Base-by-base conservation (phyloP, 192 early-diverging fungal genomes). In the Backusella circina region DNA sequence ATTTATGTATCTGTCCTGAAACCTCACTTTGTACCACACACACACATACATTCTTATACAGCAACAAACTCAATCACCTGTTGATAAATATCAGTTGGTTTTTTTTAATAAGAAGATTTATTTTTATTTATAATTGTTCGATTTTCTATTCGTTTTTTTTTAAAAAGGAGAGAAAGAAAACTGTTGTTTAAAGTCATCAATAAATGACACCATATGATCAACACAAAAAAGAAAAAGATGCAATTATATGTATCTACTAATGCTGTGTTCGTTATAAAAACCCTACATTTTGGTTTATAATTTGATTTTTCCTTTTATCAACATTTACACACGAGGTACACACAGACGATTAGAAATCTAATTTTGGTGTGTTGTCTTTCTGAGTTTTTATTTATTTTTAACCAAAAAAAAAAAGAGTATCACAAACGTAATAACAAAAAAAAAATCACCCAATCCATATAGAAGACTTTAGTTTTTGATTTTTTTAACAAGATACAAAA, bases 321-420 rank as follows among this genome's bases (percentile, higher is more conserved):
- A 61, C 44, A 5, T 47, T 47, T 61, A 61, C 54, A 61, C 54
- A 61, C 54, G 54, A 61, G 54, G 54, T 61, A 61, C 54, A 61
- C 54, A 61, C 54, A 61, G 54, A 61, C 54, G n/a, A 61, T 61
- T 23, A 61, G 54, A 61, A 61, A 12, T 61, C 54, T 61, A 61
- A 61, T 26, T 61, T 26, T 61, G 54, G 54, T 28, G 5, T 28
- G 51, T 54, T 54, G 51, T 61, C 23, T 61, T 61, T 61, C 54
- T 61, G 54, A 61, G 54, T 61, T 61, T 28, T 61, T 23, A 54
- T 54, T 41, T 41, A 41, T 47, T 47, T 47, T 47, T 47, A 47
- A 47, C 44, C 44, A 61, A 54, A 54, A 54, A 54, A 54, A 54
- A 54, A 54, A n/a, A 18, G 50, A 57, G 51, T 57, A 26, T 10